Conservation (phyloP, 371 early-diverging fungal species). For the Rhizopus sp. region DNA sequence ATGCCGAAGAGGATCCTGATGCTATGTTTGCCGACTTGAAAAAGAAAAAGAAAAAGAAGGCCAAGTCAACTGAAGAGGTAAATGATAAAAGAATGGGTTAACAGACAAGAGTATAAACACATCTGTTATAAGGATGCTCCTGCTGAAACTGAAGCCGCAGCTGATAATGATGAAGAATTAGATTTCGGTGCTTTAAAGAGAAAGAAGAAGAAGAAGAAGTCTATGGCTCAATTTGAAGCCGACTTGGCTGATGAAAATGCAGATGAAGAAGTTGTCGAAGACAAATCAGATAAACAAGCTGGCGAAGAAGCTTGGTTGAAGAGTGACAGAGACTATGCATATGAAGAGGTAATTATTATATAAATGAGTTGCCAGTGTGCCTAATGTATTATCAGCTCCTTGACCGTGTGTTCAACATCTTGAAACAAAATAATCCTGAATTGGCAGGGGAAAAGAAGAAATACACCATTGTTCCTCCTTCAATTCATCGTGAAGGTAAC, state of each 20-base stretch:
- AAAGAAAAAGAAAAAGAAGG: conserved; percentile 92
- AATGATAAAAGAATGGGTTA: conserved; percentile 3
- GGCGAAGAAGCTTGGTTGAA: conserved; percentile 85
- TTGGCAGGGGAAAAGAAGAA: conserved; percentile 89
- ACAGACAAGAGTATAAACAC: conserved; percentile 1
- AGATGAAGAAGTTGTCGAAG: conserved; percentile 50
- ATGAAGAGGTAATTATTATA: conserved; percentile 69
- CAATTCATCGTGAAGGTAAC: conserved; percentile 91
- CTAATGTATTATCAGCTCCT: conserved; percentile 64
- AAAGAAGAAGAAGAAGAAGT: conserved; percentile 95
- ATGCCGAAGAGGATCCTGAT: conserved; percentile 63
- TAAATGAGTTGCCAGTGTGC: neutral
- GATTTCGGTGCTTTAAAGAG: conserved; percentile 85
- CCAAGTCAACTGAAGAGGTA: conserved; percentile 57
- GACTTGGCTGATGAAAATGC: conserved; percentile 84
- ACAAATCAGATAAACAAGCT: conserved; percentile 30
- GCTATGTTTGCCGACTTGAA: conserved; percentile 85
- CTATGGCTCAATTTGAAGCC: conserved; percentile 83
- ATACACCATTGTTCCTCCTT: conserved; percentile 94
- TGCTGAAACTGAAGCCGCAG: conserved; percentile 51
- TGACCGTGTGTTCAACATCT: conserved; percentile 87
- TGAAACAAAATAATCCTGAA: conserved; percentile 95
- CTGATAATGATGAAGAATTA: conserved; percentile 59
- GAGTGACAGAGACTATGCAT: conserved; percentile 93
- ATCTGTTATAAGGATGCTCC: conserved; percentile 38